Percentiles rank a stretch among this genome's conserved stretches.
Conservation (phyloP, 2,329 filamentous ascomycete genomes). For the Paradendryphiella salina region DNA sequence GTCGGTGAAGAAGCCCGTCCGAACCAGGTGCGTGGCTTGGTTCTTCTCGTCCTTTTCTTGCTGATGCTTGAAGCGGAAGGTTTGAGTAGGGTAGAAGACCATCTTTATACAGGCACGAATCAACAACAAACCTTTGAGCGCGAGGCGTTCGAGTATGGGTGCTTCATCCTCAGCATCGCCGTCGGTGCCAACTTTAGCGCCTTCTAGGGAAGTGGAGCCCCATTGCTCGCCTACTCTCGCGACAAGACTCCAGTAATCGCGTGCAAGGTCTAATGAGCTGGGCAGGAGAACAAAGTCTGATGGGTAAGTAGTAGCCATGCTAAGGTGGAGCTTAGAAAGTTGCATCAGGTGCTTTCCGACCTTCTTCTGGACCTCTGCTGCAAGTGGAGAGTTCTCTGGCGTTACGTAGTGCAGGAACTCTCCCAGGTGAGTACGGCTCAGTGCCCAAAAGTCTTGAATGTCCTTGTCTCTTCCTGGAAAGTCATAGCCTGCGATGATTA, state of each 20-base stretch:
- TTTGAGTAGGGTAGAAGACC: conserved; percentile 76
- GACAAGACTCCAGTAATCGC: conserved; percentile 83
- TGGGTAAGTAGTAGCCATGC: conserved; percentile 78
- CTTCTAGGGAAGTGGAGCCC: conserved; percentile 54
- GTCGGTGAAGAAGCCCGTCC: conserved; percentile 72
- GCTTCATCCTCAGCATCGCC: conserved; percentile 54
- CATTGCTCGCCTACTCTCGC: conserved; percentile 75
- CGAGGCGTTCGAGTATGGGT: conserved; percentile 73
- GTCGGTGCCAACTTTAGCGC: conserved; percentile 51
- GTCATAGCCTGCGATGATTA: conserved; percentile 81
- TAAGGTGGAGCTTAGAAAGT: conserved; percentile 86
- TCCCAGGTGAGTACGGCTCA: conserved; percentile 75
- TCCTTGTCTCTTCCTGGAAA: conserved; percentile 77
- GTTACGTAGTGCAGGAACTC: conserved; percentile 69
- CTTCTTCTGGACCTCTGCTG: conserved; percentile 57
- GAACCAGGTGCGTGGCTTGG: conserved; percentile 69
- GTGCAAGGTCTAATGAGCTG: conserved; percentile 74
- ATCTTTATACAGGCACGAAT: conserved; percentile 83
- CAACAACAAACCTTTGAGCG: conserved; percentile 79
- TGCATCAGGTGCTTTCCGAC: conserved; percentile 88
- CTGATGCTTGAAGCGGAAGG: conserved; percentile 78
- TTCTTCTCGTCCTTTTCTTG: conserved; percentile 77
- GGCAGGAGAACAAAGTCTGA: conserved; percentile 82
- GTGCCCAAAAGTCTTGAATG: conserved; percentile 77
- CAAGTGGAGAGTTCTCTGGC: conserved; percentile 58